A percentile compares a stretch with the other conserved stretches of the same genome.
phyloP scores from a whole-genome alignment of 306 rosid species.

The Castanea mollissima region DNA sequence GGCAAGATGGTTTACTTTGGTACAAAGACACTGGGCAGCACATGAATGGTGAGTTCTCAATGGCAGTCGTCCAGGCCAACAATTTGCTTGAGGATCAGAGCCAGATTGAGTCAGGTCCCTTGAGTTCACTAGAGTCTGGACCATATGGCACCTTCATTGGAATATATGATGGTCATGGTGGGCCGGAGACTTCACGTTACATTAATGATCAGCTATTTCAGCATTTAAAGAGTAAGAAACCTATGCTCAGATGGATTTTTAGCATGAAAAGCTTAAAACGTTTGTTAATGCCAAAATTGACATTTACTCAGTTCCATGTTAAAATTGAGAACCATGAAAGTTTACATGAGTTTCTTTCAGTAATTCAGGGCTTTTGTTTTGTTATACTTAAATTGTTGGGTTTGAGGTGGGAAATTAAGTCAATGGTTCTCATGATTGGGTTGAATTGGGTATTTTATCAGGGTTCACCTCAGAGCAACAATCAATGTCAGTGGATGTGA shows the following conservation, averaged over 20 bases:
- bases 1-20: constrained; percentile 87
- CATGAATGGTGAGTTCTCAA: constrained; percentile 80
- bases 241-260: background rate
- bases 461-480: constrained; percentile 84
- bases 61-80: constrained; percentile 97
- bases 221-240: constrained; percentile 65
- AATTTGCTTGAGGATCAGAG: constrained; percentile 95
- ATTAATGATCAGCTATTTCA: constrained; percentile 72
- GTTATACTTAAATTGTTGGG: background rate
- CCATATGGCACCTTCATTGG: constrained; percentile 86
- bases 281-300: background rate
- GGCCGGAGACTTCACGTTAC: constrained; percentile 93
- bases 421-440: constrained; percentile 11
- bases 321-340: background rate
- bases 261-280: background rate
- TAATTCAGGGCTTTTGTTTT: constrained; percentile 3
- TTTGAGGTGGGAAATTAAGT: constrained; percentile 3
- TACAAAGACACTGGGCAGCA: constrained; percentile 89
- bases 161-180: constrained; percentile 90
- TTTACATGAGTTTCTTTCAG: background rate
- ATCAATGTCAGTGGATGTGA: constrained; percentile 81
- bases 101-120: constrained; percentile 87
- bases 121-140: constrained; percentile 68
- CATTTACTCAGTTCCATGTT: background rate
- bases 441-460: constrained; percentile 11